These are phyloP conservation scores for Citrus mangshanensis DNA, from an alignment of 345 rosid genomes.

Conservation along the genomic window DNA sequence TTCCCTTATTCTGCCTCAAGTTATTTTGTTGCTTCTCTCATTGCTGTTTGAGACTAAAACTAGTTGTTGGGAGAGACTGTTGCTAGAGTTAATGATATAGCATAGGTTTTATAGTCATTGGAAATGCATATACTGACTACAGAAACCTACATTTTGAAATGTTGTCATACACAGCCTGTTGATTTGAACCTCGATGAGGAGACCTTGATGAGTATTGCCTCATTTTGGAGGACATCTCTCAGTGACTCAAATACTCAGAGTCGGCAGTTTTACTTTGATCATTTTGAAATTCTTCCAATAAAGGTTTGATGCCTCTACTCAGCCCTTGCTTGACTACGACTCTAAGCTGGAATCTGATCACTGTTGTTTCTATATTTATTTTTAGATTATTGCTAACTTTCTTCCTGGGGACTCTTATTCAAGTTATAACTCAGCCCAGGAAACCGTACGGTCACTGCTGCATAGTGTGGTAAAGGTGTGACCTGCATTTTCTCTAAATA, in stretches of 20 bases:
- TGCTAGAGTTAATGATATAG: not conserved
- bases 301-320: constrained; percentile 52
- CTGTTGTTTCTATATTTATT: constrained; percentile 25
- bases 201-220: constrained; percentile 76
- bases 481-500: constrained; percentile 3
- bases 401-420: constrained; percentile 81
- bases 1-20: not conserved
- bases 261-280: constrained; percentile 80
- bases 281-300: constrained; percentile 93
- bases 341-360: constrained; percentile 14
- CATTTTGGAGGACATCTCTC: constrained; percentile 88
- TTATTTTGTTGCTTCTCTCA: constrained; percentile 8
- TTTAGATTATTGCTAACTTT: constrained; percentile 74
- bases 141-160: constrained; percentile 20
- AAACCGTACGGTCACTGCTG: constrained; percentile 78
- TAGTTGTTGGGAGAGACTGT: not conserved
- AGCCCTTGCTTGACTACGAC: not conserved
- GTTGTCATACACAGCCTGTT: constrained; percentile 55
- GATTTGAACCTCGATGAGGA: constrained; percentile 90
- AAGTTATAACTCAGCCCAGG: constrained; percentile 90
- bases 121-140: constrained; percentile 4
- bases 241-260: constrained; percentile 62
- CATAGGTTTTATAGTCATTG: not conserved
- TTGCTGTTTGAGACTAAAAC: constrained; percentile 13
- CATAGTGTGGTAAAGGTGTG: constrained; percentile 92